A percentile compares a stretch with the other conserved stretches of the same genome.
phyloP scores from a whole-genome alignment of 345 rosid genomes.

The Adansonia digitata region DNA sequence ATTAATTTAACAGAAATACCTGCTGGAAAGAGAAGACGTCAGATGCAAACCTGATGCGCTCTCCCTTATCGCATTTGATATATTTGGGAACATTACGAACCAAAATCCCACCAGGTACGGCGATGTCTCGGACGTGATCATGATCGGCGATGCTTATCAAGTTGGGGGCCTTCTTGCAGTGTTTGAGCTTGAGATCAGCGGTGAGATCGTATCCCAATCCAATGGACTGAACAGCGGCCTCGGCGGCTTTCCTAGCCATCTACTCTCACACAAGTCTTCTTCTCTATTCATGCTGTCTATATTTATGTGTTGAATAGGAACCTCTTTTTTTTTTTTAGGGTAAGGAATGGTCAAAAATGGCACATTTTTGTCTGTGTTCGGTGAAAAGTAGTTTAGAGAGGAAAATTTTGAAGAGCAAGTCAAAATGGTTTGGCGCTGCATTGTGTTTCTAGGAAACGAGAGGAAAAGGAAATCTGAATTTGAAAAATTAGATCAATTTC shows the following conservation, averaged over 20 bases:
- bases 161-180: slow-evolving; percentile 41
- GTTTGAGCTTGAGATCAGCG: slow-evolving; percentile 48
- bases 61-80: slow-evolving; percentile 83
- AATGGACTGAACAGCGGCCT: slow-evolving; percentile 49
- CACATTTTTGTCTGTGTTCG: neutral
- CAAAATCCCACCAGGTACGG: slow-evolving; percentile 57
- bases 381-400: neutral
- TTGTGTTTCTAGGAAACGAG: too few relatives aligned
- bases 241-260: slow-evolving; percentile 41
- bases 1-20: slow-evolving; percentile 28
- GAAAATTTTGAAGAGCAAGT: too few relatives aligned
- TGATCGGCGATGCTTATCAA: slow-evolving; percentile 49
- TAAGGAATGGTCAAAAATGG: neutral
- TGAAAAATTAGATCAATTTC: too few relatives aligned
- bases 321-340: too few relatives aligned
- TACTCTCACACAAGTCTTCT: neutral
- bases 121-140: slow-evolving; percentile 40
- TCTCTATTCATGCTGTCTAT: neutral
- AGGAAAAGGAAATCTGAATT: too few relatives aligned
- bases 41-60: slow-evolving; percentile 74
- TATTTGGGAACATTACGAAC: slow-evolving; percentile 52
- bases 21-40: slow-evolving; percentile 89
- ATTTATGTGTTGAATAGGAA: neutral
- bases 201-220: slow-evolving; percentile 64
- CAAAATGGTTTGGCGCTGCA: too few relatives aligned